A percentile compares a stretch with the other conserved stretches of the same genome.
Evolutionary conservation across 495 filamentous ascomycete genomes (phyloP).

Genomic region (Penicillium chermesinum): DNA sequence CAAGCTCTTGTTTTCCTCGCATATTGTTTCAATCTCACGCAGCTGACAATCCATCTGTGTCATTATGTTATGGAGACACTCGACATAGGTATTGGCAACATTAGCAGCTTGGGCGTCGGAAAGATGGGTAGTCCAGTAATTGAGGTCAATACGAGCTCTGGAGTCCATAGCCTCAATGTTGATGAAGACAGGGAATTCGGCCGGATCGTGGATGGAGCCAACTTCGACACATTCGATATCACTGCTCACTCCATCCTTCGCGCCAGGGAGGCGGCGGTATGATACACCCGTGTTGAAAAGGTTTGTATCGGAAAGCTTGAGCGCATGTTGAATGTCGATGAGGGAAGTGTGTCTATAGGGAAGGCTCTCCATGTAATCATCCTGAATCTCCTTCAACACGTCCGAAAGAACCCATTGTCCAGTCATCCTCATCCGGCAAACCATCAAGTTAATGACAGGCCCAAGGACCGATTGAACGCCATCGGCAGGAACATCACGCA

Average conservation of each 20-base stretch:
- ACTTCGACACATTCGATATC: conserved; percentile 36
- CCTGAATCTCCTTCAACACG: conserved; percentile 39
- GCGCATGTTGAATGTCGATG: conserved; percentile 49
- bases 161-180: conserved; percentile 49
- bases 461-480: conserved; percentile 46
- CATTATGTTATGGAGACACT: conserved; percentile 41
- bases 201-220: conserved; percentile 48
- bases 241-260: conserved; percentile 15
- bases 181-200: conserved; percentile 51
- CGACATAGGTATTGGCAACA: conserved; percentile 45
- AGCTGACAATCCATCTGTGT: conserved; percentile 27
- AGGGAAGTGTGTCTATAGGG: conserved; percentile 45
- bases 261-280: conserved; percentile 35
- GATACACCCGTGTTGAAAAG: conserved; percentile 45
- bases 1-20: conserved; percentile 31
- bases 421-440: conserved; percentile 43
- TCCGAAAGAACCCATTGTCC: conserved; percentile 20
- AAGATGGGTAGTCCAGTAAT: conserved; percentile 52
- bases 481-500: conserved; percentile 44
- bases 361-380: conserved; percentile 46
- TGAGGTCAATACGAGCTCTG: conserved; percentile 44
- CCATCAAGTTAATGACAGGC: conserved; percentile 50
- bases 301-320: conserved; percentile 32
- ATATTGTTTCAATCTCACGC: conserved; percentile 34
- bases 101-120: conserved; percentile 48